Evolutionary conservation across 164 flowering plant species (phyloP).

Genomic region (Vitis vinifera): ASM3070453v1 NC_081807.1:11500501-11501000

Average conservation of each 20-base stretch:
- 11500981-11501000: constrained; percentile 17
- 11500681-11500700: constrained; percentile 25
- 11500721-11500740: constrained; percentile 15
- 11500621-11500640: constrained; percentile 26
- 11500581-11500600: constrained; percentile 18
- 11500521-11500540: neutral
- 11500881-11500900: constrained; percentile 29
- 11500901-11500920: constrained; percentile 27
- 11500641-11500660: constrained; percentile 20
- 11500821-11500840: neutral
- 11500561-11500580: constrained; percentile 32
- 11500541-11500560: constrained; percentile 23
- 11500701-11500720: constrained; percentile 25
- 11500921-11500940: constrained; percentile 29
- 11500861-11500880: neutral
- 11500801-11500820: constrained; percentile 9
- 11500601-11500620: constrained; percentile 24
- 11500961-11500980: constrained; percentile 30
- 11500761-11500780: constrained; percentile 17
- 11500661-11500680: constrained; percentile 30
- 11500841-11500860: neutral
- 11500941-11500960: constrained; percentile 26
- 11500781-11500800: constrained; percentile 22
- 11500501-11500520: neutral
- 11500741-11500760: constrained; percentile 23